Evolutionary conservation across 805 yeast species (phyloP), one percentile per base, ranked within the genome.

Genomic region (Saturnispora ahearnii): DNA sequence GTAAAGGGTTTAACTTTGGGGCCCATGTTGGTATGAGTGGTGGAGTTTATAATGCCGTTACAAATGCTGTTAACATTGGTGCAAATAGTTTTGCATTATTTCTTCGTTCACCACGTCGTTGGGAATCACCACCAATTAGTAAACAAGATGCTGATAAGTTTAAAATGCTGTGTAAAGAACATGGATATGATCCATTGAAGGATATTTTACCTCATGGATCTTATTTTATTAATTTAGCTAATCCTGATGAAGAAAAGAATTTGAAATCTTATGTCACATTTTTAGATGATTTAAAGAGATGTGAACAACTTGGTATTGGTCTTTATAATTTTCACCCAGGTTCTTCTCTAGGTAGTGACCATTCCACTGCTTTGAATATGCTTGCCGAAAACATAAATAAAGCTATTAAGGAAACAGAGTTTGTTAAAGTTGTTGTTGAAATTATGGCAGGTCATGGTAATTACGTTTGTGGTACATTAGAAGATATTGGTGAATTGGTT

Each of bases 401-500:
- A 44, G 97, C 96, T 5, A 82, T 86, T 45, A 66, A 67, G 26
- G 80, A 79, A 50, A 93, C 99, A 0, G 59, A 68, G 6, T 83
- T 79, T 61, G 98, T 93, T 31, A 90, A 84, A 60, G 81, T 93
- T 41, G 95, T 93, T 11, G 73, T 93, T 52, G 99, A 93, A 61
- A 93, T 91, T 62, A 93, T 93, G 99, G 96, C 99, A 1, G 99
- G 99, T 9, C 95, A 88, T 58, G 96, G 96, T 3, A 84, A 86
- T 54, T 74, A 91, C 53, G 84, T 93, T 40, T 99, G 98, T 1
- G 82, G 91, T 3, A 72, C 77, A 40, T 67, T 91, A 29, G 79
- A 84, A 55, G 98, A 93, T 60, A 71, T 93, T 44, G 71, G 74
- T 29, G 77, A 75, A 22, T 90, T 93, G 13, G 87, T 93, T 41